Evolutionary conservation across 257 asterid species (phyloP).

Genomic region (Forsythia suspensa): DNA sequence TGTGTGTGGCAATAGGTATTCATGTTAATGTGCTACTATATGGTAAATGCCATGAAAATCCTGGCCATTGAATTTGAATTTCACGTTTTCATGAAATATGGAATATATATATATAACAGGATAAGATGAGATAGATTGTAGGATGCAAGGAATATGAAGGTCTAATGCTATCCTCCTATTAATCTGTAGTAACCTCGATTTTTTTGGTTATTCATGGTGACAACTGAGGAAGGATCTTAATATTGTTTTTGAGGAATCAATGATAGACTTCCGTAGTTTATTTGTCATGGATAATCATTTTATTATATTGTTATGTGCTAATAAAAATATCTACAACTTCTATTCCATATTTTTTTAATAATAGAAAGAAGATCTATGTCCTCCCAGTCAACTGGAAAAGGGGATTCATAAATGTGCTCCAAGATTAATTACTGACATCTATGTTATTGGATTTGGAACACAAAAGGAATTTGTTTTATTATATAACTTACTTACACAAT

Average conservation of each 20-base stretch:
- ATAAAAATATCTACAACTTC: too few relatives aligned
- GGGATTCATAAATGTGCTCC: neutral
- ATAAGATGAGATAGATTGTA: neutral
- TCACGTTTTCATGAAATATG: neutral
- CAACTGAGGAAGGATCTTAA: too few relatives aligned
- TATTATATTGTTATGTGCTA: neutral
- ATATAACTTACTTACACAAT: too few relatives aligned
- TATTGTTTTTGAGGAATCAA: too few relatives aligned
- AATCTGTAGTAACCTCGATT: too few relatives aligned
- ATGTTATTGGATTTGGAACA: too few relatives aligned
- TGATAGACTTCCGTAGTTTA: neutral
- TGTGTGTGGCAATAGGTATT: neutral
- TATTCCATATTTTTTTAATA: too few relatives aligned
- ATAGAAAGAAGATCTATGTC: neutral
- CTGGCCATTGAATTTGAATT: neutral
- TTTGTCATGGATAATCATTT: neutral
- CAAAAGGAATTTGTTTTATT: too few relatives aligned
- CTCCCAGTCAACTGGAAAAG: too few relatives aligned
- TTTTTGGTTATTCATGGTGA: too few relatives aligned
- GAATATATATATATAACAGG: neutral
- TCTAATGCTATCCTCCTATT: neutral
- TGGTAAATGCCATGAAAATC: neutral
- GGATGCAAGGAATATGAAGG: neutral
- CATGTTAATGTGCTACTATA: neutral
- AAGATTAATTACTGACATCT: neutral